Percentiles rank a stretch among this genome's conserved stretches.
Conservation (phyloP, 495 filamentous ascomycete species). For the Aspergillus indologenus region DNA sequence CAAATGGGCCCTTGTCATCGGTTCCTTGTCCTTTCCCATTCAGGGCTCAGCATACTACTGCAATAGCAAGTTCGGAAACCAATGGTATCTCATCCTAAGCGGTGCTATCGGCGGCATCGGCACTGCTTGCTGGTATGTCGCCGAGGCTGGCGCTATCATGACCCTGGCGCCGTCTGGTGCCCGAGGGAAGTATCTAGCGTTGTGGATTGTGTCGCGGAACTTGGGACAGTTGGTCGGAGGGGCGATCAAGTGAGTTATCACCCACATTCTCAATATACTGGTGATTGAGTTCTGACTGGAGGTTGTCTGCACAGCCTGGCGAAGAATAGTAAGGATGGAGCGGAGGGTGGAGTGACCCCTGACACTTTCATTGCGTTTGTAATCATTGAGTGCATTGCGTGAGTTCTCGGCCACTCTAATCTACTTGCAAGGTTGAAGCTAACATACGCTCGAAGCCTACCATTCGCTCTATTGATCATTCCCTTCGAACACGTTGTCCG, state of each 20-base stretch:
- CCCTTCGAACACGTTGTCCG: constrained; percentile 30
- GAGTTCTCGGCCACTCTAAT: constrained; percentile 7
- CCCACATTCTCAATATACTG: background rate
- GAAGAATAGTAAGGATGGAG: constrained; percentile 26
- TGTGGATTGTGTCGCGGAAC: constrained; percentile 34
- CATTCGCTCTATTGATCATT: constrained; percentile 27
- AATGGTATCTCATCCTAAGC: constrained; percentile 34
- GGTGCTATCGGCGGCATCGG: constrained; percentile 30
- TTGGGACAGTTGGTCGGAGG: constrained; percentile 31
- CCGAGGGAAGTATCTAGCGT: constrained; percentile 31
- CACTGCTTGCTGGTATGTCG: constrained; percentile 34
- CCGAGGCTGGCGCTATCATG: constrained; percentile 32
- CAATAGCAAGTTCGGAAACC: constrained; percentile 33
- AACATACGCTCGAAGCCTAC: constrained; percentile 19
- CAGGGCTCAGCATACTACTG: constrained; percentile 33
- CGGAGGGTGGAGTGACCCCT: constrained; percentile 23
- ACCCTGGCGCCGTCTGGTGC: constrained; percentile 29
- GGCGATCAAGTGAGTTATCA: constrained; percentile 31
- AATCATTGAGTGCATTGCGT: constrained; percentile 33
- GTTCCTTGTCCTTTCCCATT: constrained; percentile 31
- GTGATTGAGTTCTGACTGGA: background rate
- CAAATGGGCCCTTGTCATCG: constrained; percentile 31
- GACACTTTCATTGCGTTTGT: constrained; percentile 31
- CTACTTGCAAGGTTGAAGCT: too few relatives aligned
- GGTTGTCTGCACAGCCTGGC: constrained; percentile 17